phyloP scores from a whole-genome alignment of 2,329 filamentous ascomycete species.

The Tolypocladium tropicale region DNA sequence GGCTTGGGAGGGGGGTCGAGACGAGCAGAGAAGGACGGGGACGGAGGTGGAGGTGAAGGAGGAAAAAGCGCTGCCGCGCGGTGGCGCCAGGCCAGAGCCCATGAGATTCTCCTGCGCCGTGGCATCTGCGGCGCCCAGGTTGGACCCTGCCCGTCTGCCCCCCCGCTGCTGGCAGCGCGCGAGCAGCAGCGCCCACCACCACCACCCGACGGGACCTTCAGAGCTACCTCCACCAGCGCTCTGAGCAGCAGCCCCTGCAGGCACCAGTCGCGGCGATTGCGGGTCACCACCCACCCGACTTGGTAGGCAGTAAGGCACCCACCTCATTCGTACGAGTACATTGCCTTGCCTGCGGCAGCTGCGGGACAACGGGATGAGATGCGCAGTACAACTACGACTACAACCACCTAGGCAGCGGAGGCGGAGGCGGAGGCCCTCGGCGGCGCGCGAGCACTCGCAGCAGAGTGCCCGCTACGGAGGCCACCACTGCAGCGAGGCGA shows the following conservation, averaged over 20 bases:
- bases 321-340: too few relatives aligned
- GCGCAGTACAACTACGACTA: too few relatives aligned
- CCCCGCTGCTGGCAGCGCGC: neutral
- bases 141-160: neutral
- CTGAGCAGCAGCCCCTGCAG: too few relatives aligned
- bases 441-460: too few relatives aligned
- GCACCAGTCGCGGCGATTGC: too few relatives aligned
- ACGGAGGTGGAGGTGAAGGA: conserved; percentile 14
- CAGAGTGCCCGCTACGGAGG: neutral
- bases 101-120: neutral
- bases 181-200: neutral
- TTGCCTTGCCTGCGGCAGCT: too few relatives aligned
- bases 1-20: conserved; percentile 4
- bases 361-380: too few relatives aligned
- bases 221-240: too few relatives aligned
- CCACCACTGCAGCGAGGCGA: neutral
- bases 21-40: conserved; percentile 9
- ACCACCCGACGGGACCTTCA: neutral
- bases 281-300: too few relatives aligned
- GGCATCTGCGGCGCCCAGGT: neutral
- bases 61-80: conserved; percentile 3
- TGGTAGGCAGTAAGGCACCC: too few relatives aligned
- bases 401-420: too few relatives aligned
- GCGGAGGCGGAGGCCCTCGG: too few relatives aligned
- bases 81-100: conserved; percentile 3